phyloP scores from a whole-genome alignment of 2,329 filamentous ascomycete genomes.

The Botryotinia convoluta region DNA sequence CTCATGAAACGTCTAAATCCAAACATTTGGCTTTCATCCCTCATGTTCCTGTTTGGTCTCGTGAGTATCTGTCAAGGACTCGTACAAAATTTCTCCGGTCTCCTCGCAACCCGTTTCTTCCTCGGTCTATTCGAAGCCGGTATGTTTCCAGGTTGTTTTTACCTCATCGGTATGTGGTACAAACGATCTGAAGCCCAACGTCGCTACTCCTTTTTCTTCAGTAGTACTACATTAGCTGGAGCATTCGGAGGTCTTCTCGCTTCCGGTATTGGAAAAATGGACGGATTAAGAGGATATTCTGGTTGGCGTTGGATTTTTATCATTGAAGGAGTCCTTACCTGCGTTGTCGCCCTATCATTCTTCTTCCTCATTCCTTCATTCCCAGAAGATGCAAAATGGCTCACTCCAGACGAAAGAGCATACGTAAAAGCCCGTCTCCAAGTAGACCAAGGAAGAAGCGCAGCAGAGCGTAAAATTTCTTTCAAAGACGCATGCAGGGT shows the following conservation, averaged over 20 bases:
- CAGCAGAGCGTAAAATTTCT: conserved; percentile 59
- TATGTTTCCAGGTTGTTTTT: conserved; percentile 74
- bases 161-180: conserved; percentile 88
- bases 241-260: conserved; percentile 86
- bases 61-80: conserved; percentile 39
- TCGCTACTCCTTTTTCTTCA: conserved; percentile 92
- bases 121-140: conserved; percentile 73
- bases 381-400: conserved; percentile 71
- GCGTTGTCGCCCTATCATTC: conserved; percentile 58
- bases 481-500: conserved; percentile 58
- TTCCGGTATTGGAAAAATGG: conserved; percentile 86
- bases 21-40: conserved; percentile 70
- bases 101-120: conserved; percentile 81
- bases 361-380: conserved; percentile 72
- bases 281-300: conserved; percentile 61
- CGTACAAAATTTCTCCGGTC: conserved; percentile 66
- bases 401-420: conserved; percentile 64
- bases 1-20: conserved; percentile 66
- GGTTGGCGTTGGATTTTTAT: conserved; percentile 87
- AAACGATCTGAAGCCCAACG: conserved; percentile 83
- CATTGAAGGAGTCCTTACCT: conserved; percentile 66
- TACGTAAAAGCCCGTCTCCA: conserved; percentile 66
- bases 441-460: conserved; percentile 66
- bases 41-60: conserved; percentile 68
- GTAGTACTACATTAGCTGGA: conserved; percentile 72